Base-by-base conservation (phyloP, 768 basidiomycete genomes). In the Suillus variegatus region DNA sequence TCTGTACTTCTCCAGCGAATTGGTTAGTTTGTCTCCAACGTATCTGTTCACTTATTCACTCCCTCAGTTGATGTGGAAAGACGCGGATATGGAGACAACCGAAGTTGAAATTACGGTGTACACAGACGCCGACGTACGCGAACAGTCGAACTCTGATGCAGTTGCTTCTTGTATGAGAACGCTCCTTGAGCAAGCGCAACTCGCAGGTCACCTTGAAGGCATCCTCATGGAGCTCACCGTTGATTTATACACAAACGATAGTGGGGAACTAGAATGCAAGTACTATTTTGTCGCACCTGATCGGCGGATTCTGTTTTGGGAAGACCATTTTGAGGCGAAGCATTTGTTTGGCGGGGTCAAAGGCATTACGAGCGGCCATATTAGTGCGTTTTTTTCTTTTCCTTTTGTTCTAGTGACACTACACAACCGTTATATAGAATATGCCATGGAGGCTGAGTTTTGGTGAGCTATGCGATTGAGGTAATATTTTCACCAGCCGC, bases 241-340 rank as follows among this genome's bases (percentile, higher is more conserved):
- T 35, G 54, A 55, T 12, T 55, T 55, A 18, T 35, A 28, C 54
- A 55, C 32, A 9, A 55, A n/a, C 5, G 32, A 20, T 35, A 20
- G 6, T 3, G 35, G 54, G 10, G 54, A 55, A 10, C 32, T 35
- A 8, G 52, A 54, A 54, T 35, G 32, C 54, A 35, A 12, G 28
- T 54, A 35, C 52, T 54, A 54, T 20, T 35, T 54, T 20, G 52
- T 55, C 18, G 54, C 54, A 55, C 54, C 54, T 35, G 54, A 55
- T 55, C 32, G 10, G 54, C 32, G 18, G 16, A 32, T 55, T 55
- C 52, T 55, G 32, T 55, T 55, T 12, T 35, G 32, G 52, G 52
- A 55, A 20, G 28, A 2, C 38, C 25, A 55, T 55, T 35, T 36
- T 55, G 54, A 13, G 32, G 54, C 35, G 54, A 35, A 35, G 32